These are phyloP conservation scores for Globisporangium echinulatum DNA, from an alignment of 352 stramenopile species.

Conservation along the genomic window DNA sequence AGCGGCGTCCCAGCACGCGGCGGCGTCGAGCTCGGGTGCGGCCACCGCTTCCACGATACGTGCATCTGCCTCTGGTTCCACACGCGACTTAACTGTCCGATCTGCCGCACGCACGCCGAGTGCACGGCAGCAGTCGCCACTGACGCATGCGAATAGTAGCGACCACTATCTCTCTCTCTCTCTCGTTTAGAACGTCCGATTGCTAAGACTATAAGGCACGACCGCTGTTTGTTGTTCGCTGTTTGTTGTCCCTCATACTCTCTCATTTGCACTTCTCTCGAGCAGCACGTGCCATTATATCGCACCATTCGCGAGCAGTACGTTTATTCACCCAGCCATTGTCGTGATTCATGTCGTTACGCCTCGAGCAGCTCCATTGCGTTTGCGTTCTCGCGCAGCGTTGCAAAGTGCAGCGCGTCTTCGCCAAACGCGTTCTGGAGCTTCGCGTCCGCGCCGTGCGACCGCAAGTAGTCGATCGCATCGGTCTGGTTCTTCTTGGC, in stretches of 20 bases:
- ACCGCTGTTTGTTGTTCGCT: background rate
- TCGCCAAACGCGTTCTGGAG: conserved; percentile 58
- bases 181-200: too few species aligned
- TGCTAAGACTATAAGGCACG: background rate
- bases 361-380: conserved; percentile 34
- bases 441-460: conserved; percentile 40
- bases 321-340: background rate
- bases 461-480: conserved; percentile 42
- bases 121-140: background rate
- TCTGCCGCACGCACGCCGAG: conserved; percentile 29
- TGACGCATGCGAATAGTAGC: background rate
- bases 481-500: conserved; percentile 71
- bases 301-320: background rate
- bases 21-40: conserved; percentile 42
- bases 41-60: conserved; percentile 70
- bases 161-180: background rate
- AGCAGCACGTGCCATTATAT: background rate
- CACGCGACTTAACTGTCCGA: conserved; percentile 51
- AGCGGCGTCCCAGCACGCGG: conserved; percentile 5
- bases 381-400: conserved; percentile 45
- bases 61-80: conserved; percentile 71
- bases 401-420: conserved; percentile 58
- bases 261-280: background rate
- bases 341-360: background rate
- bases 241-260: background rate